Percentiles rank a stretch among this genome's conserved stretches.
Evolutionary conservation across 164 flowering plant species (phyloP).

Genomic region (Vitis amurensis): DNA sequence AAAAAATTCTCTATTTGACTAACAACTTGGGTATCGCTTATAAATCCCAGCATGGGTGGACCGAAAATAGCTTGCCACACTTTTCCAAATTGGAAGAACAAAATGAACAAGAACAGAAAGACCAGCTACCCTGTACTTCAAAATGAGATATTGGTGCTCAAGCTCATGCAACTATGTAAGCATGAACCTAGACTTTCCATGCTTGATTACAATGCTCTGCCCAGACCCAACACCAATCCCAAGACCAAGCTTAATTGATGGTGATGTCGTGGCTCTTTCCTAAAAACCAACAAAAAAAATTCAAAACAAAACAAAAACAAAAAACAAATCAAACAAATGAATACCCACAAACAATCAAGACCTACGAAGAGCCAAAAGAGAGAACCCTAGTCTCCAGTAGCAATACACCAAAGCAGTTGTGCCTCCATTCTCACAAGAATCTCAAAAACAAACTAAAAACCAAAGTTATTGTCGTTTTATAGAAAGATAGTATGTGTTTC

Average conservation of each 20-base stretch:
- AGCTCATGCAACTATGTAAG: constrained; percentile 29
- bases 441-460: neutral
- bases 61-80: constrained; percentile 16
- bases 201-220: neutral
- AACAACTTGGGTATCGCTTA: constrained; percentile 19
- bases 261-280: neutral
- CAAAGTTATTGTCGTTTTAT: neutral
- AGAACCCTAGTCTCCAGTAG: neutral
- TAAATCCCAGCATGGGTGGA: neutral
- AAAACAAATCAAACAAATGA: neutral
- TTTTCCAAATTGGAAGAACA: constrained; percentile 27
- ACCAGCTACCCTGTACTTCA: constrained; percentile 17
- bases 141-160: constrained; percentile 22
- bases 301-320: neutral
- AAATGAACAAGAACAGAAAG: constrained; percentile 28
- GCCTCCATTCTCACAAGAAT: constrained; percentile 12
- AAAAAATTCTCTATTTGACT: neutral
- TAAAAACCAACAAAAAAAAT: neutral
- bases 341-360: neutral
- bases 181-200: constrained; percentile 15
- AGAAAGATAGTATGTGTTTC: neutral
- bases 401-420: neutral
- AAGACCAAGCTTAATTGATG: constrained; percentile 25
- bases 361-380: neutral
- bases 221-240: constrained; percentile 16